Conservation (phyloP, 257 asterid species). For the Rubia yunnanensis region DNA sequence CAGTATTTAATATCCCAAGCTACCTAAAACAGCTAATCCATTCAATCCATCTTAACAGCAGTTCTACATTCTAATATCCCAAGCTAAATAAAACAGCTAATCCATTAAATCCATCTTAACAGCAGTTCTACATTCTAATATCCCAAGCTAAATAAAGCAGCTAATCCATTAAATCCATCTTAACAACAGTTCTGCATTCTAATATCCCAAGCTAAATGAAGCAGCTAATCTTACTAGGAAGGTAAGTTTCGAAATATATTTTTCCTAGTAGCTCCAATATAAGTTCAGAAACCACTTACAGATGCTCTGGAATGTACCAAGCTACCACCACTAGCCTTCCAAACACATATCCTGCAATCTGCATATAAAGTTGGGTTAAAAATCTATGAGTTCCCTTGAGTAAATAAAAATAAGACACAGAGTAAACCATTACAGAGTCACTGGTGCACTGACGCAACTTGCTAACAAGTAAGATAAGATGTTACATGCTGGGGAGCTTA, state of each 20-base stretch:
- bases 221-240: neutral
- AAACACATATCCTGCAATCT: conserved; percentile 98
- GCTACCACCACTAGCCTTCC: conserved; percentile 99
- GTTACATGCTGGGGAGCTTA: neutral
- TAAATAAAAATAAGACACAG: conserved; percentile 4
- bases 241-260: neutral
- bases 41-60: neutral
- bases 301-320: conserved; percentile 80
- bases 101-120: too few species aligned
- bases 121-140: too few species aligned
- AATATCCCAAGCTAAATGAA: too few species aligned
- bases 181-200: too few species aligned
- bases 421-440: neutral
- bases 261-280: conserved; percentile 1
- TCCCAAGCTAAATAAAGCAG: too few species aligned
- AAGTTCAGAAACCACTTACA: conserved; percentile 44
- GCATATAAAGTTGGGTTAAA: conserved; percentile 6
- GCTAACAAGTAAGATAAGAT: neutral
- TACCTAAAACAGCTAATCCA: too few species aligned
- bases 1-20: neutral
- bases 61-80: too few species aligned
- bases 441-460: neutral
- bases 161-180: too few species aligned
- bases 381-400: neutral
- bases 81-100: too few species aligned